phyloP scores from a whole-genome alignment of 495 filamentous ascomycete genomes.

The Xylaria acuta region DNA sequence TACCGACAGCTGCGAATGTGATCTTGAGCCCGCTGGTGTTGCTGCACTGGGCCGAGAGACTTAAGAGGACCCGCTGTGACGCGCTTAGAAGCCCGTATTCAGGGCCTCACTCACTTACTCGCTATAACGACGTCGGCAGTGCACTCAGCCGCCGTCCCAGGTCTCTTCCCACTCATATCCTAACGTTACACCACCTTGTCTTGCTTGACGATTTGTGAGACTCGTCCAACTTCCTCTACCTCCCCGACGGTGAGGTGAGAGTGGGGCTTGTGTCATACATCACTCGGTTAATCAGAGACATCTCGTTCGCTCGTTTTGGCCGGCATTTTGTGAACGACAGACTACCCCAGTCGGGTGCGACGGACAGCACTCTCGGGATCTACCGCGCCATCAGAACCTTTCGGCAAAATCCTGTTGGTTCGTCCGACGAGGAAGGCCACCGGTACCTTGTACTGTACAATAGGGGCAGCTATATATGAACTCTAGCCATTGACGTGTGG shows the following conservation, averaged over 20 bases:
- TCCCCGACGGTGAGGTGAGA: constrained; percentile 48
- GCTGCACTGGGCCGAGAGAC: constrained; percentile 41
- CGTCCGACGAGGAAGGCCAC: neutral
- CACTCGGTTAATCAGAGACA: constrained; percentile 46
- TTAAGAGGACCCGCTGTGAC: constrained; percentile 32
- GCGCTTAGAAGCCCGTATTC: constrained; percentile 22
- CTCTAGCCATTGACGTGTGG: constrained; percentile 37
- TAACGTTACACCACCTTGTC: constrained; percentile 39
- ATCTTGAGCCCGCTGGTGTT: constrained; percentile 29
- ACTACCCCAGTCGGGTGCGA: constrained; percentile 36
- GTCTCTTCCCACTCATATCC: constrained; percentile 28
- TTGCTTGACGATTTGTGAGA: constrained; percentile 38
- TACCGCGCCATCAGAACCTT: constrained; percentile 34
- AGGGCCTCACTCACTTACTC: constrained; percentile 25
- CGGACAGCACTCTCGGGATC: constrained; percentile 39
- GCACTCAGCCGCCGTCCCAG: constrained; percentile 28
- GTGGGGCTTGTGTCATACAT: constrained; percentile 55
- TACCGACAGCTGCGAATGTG: constrained; percentile 26
- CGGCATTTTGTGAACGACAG: constrained; percentile 38
- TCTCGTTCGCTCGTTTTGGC: constrained; percentile 41
- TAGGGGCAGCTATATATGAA: constrained; percentile 34
- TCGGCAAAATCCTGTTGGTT: constrained; percentile 37
- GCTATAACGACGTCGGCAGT: neutral
- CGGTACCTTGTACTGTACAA: constrained; percentile 35
- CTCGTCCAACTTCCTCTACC: constrained; percentile 26